Evolutionary conservation across 352 stramenopile genomes (phyloP), one percentile per base, ranked within the genome.

Genomic region (Globisporangium camurandrum): DNA sequence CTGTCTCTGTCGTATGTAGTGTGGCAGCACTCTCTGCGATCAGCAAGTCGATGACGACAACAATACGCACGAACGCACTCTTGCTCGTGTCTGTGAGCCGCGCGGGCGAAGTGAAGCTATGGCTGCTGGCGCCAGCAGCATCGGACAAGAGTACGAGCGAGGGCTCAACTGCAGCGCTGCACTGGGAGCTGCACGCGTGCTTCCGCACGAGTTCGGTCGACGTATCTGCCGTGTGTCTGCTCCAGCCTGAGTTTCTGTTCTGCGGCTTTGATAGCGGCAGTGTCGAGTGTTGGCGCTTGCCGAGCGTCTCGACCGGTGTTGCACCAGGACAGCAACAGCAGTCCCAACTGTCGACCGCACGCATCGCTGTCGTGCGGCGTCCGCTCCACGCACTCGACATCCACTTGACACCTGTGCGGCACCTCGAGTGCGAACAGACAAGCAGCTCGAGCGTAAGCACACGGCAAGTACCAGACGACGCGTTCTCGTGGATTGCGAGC

Each of bases 401-500:
- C 34, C 72, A 84, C 31, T 46, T 81, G 20, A 47, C 65, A 4
- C 56, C 65, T 19, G 54, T 84, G n/a, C 53, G 51, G 34, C 57
- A 61, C 41, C 67, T 84, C 16, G 23, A 69, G 19, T 45, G 64
- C 39, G 69, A 81, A 40, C 40, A 58, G 1, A 56, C 56, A 39
- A 49, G 50, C 46, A 55, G 49, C 16, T 46, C 24, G 6, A 30
- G 7, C 49, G 22, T 8, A 45, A 58, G 36, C 47, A 55, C 26
- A 28, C 45, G 20, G 31, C 59, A 2, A 6, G 48, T n/a, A n/a
- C n/a, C 30, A 34, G 30, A 7, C 16, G 63, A 80, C 38, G 60
- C 56, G 8, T 80, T 82, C 57, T 70, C 69, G 20, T 84, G 72
- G 72, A 53, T 84, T 2, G 66, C 78, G 45, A 78, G 64, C 14